Percentiles rank a stretch among this genome's conserved stretches.
These are phyloP conservation scores for Mucor sp. DNA, from an alignment of 371 early-diverging fungal species.

Conservation along the genomic window DNA sequence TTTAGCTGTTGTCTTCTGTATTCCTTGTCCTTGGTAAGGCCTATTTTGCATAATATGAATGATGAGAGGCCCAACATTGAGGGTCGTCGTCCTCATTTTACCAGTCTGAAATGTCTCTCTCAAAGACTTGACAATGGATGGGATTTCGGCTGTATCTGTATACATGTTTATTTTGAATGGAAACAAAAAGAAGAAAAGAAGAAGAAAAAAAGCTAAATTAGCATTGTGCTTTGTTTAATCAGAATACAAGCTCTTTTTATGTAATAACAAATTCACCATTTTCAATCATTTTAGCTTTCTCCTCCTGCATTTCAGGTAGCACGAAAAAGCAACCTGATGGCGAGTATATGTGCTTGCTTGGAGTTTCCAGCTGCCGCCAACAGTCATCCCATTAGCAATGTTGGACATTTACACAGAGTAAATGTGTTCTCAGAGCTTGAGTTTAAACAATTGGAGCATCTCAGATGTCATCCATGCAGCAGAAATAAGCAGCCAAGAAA, in stretches of 20 bases:
- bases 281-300: neutral
- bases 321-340: neutral
- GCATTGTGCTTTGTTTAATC: neutral
- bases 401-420: too few species aligned
- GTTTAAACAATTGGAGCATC: too few species aligned
- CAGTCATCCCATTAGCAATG: too few species aligned
- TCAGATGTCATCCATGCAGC: too few species aligned
- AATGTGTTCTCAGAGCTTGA: too few species aligned
- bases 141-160: slow-evolving; percentile 29
- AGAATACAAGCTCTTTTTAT: neutral
- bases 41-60: neutral
- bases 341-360: too few species aligned
- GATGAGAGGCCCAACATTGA: too few species aligned
- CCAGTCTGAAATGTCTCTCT: slow-evolving; percentile 49
- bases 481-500: neutral
- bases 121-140: slow-evolving; percentile 44
- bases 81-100: neutral
- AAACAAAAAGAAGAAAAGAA: neutral
- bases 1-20: slow-evolving; percentile 72
- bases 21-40: slow-evolving; percentile 45
- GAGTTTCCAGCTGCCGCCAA: too few species aligned
- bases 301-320: neutral
- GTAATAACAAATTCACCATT: neutral
- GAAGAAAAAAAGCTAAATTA: neutral
- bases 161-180: slow-evolving; percentile 8